These are phyloP conservation scores for Penicillium ochrochloron DNA, from an alignment of 495 filamentous ascomycete species.

Conservation along the genomic window DNA sequence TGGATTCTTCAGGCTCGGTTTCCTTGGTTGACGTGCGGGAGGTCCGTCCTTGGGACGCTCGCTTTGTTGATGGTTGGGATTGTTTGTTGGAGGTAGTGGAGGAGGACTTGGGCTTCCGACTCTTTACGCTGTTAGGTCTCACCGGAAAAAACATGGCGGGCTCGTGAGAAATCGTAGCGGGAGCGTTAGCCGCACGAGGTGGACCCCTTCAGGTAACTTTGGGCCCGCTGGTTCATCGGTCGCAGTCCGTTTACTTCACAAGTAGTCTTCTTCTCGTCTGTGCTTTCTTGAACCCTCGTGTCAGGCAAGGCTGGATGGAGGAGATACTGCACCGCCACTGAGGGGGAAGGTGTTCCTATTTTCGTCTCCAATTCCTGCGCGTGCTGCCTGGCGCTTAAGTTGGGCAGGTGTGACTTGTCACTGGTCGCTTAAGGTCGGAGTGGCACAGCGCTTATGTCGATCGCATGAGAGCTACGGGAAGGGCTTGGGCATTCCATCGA, in stretches of 20 bases:
- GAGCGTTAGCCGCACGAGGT: slow-evolving; percentile 33
- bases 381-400: slow-evolving; percentile 46
- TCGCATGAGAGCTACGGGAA: slow-evolving; percentile 16
- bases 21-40: slow-evolving; percentile 54
- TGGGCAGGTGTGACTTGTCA: slow-evolving; percentile 24
- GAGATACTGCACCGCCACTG: slow-evolving; percentile 18
- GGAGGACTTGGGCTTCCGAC: slow-evolving; percentile 33
- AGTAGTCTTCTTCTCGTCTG: slow-evolving; percentile 2
- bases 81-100: slow-evolving; percentile 34
- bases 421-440: slow-evolving; percentile 19
- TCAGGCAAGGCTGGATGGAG: not conserved
- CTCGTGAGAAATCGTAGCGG: slow-evolving; percentile 34
- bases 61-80: slow-evolving; percentile 30
- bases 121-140: slow-evolving; percentile 48
- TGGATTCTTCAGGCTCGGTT: slow-evolving; percentile 40
- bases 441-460: slow-evolving; percentile 29
- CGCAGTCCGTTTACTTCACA: slow-evolving; percentile 13
- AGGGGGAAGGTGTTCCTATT: slow-evolving; percentile 29
- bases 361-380: slow-evolving; percentile 25
- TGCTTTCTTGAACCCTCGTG: slow-evolving; percentile 3
- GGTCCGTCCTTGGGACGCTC: slow-evolving; percentile 47
- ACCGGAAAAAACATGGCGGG: slow-evolving; percentile 52
- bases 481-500: slow-evolving; percentile 24
- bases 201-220: slow-evolving; percentile 28
- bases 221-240: slow-evolving; percentile 33